A percentile compares a stretch with the other conserved stretches of the same genome.
Conservation (phyloP, 345 rosid species). For the Dimocarpus longan region DNA sequence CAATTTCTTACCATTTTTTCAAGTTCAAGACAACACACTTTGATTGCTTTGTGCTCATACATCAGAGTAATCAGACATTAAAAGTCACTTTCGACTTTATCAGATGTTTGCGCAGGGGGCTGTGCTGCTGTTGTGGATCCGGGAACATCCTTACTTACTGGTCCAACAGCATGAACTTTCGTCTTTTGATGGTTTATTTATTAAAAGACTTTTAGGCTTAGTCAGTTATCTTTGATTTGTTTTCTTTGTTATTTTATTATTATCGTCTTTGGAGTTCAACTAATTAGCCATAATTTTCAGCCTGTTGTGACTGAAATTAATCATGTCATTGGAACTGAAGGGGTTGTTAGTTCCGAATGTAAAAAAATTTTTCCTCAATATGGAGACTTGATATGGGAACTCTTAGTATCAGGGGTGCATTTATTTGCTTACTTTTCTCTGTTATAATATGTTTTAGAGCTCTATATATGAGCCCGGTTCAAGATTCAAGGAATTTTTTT, state of each 20-base stretch:
- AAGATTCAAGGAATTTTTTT: neutral
- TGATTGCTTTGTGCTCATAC: too few relatives aligned
- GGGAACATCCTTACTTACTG: too few relatives aligned
- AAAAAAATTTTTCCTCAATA: constrained; percentile 66
- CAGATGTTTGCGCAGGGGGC: too few relatives aligned
- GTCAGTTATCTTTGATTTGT: too few relatives aligned
- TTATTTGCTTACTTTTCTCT: neutral
- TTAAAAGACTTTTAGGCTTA: too few relatives aligned
- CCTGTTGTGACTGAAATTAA: constrained; percentile 72
- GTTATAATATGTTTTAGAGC: neutral
- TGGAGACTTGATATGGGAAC: constrained; percentile 75
- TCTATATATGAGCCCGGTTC: neutral
- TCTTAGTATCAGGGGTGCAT: constrained; percentile 64
- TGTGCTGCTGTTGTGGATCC: too few relatives aligned
- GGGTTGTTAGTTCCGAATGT: constrained; percentile 65
- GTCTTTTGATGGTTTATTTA: too few relatives aligned
- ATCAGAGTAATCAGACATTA: too few relatives aligned
- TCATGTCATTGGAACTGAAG: constrained; percentile 76
- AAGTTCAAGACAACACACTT: too few relatives aligned
- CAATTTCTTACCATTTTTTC: too few relatives aligned
- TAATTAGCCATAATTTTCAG: constrained; percentile 36
- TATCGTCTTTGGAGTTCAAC: neutral
- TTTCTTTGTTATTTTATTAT: neutral
- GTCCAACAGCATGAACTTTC: too few relatives aligned
- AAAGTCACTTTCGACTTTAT: too few relatives aligned